phyloP scores from a whole-genome alignment of 1,284 basidiomycete genomes.

The Gastroboletus turbinatus region DNA sequence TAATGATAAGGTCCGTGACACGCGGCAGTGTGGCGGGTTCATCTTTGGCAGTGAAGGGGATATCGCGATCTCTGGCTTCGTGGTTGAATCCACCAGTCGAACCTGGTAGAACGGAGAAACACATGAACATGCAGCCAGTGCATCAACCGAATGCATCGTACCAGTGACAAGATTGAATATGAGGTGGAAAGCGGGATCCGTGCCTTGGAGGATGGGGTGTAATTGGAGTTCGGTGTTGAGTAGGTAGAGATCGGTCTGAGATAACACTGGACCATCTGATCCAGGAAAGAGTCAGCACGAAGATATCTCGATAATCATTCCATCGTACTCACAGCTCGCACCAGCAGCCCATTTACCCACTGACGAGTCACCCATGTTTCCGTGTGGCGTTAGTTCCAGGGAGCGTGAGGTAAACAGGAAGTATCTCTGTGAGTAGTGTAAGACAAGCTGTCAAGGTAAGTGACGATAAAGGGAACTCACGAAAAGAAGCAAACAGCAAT shows the following conservation, averaged over 20 bases:
- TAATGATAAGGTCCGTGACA: constrained; percentile 69
- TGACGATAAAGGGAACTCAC: background rate
- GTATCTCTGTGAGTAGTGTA: constrained; percentile 2
- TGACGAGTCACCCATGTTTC: constrained; percentile 26
- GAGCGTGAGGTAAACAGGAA: background rate
- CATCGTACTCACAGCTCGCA: constrained; percentile 29
- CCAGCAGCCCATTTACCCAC: constrained; percentile 34
- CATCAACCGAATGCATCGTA: constrained; percentile 27
- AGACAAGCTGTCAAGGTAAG: background rate
- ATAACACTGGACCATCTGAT: constrained; percentile 73
- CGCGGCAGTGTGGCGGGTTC: constrained; percentile 79
- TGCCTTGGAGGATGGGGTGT: constrained; percentile 64
- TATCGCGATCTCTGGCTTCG: constrained; percentile 56
- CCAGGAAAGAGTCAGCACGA: background rate
- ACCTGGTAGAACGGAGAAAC: constrained; percentile 36
- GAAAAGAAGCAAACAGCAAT: background rate
- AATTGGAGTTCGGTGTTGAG: constrained; percentile 64
- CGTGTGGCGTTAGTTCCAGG: background rate
- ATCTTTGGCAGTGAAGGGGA: constrained; percentile 64
- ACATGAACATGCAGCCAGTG: background rate
- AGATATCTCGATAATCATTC: background rate
- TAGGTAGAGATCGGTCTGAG: constrained; percentile 74
- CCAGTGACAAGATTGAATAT: constrained; percentile 69
- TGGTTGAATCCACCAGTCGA: constrained; percentile 60
- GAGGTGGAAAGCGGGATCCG: constrained; percentile 55